phyloP scores from a whole-genome alignment of 441 rosid species.

The Adansonia grandidieri region DNA sequence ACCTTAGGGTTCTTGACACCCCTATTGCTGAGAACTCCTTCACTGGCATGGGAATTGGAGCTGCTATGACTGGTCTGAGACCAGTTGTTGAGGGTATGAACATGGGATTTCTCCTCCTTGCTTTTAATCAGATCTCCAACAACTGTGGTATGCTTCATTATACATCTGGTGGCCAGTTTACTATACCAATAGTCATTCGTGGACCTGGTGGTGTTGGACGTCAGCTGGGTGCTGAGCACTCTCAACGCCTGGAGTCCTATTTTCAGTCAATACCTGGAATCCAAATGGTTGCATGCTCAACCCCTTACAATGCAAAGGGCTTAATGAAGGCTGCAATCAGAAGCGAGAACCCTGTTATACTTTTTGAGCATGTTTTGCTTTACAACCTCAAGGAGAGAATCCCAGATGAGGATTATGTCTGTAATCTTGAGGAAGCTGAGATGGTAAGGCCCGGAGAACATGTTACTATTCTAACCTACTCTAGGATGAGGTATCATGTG shows the following conservation, averaged over 20 bases:
- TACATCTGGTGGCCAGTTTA: slow-evolving; percentile 98
- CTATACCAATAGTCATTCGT: slow-evolving; percentile 84
- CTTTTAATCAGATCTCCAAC: slow-evolving; percentile 98
- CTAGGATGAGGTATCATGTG: slow-evolving; percentile 92
- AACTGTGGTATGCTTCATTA: slow-evolving; percentile 99
- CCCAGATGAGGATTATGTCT: slow-evolving; percentile 78
- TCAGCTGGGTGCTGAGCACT: slow-evolving; percentile 98
- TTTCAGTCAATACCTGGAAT: slow-evolving; percentile 97
- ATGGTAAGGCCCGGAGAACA: slow-evolving; percentile 97
- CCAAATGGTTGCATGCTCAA: slow-evolving; percentile 99
- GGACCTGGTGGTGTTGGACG: slow-evolving; percentile 99
- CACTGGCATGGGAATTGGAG: slow-evolving; percentile 99
- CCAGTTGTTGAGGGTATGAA: slow-evolving; percentile 96
- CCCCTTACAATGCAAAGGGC: slow-evolving; percentile 97
- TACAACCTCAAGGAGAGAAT: slow-evolving; percentile 91
- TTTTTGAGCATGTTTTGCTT: slow-evolving; percentile 88
- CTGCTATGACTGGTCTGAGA: slow-evolving; percentile 94
- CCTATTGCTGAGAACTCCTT: slow-evolving; percentile 97
- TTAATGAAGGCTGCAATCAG: slow-evolving; percentile 96
- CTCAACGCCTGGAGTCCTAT: slow-evolving; percentile 92
- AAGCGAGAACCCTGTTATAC: slow-evolving; percentile 91
- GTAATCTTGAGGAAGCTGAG: slow-evolving; percentile 91
- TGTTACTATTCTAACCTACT: slow-evolving; percentile 81
- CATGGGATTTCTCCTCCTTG: slow-evolving; percentile 98
- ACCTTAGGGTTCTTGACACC: slow-evolving; percentile 96